Evolutionary conservation across 257 asterid genomes (phyloP).

Genomic region (Primulina eburnea): DNA sequence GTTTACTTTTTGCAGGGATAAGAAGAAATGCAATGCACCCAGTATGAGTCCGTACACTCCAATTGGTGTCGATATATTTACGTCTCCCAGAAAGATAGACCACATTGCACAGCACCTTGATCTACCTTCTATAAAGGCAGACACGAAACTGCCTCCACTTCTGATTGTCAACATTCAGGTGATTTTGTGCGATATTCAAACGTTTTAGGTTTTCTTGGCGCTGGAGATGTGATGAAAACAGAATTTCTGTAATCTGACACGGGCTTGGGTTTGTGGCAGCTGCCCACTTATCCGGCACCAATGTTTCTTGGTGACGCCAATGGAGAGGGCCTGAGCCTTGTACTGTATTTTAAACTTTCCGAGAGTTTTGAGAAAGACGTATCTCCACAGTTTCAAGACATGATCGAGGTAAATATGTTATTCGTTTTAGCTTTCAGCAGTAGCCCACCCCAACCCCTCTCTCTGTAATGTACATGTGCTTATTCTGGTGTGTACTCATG

Average conservation of each 20-base stretch:
- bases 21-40: constrained; percentile 84
- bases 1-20: constrained; percentile 62
- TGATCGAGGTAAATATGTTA: constrained; percentile 47
- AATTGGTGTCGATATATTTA: constrained; percentile 85
- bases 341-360: constrained; percentile 57
- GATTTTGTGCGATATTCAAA: neutral
- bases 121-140: constrained; percentile 63
- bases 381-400: constrained; percentile 63
- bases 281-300: constrained; percentile 67
- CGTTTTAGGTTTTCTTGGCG: neutral
- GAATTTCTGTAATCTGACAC: constrained; percentile 13
- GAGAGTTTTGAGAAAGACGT: constrained; percentile 54
- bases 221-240: neutral
- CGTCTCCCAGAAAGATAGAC: constrained; percentile 62
- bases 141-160: constrained; percentile 59
- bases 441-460: neutral
- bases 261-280: constrained; percentile 31
- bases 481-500: no score
- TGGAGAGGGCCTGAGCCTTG: constrained; percentile 81
- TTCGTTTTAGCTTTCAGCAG: constrained; percentile 1
- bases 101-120: constrained; percentile 94
- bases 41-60: constrained; percentile 71
- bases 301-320: constrained; percentile 74
- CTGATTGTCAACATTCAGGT: constrained; percentile 96
- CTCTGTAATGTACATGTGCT: neutral